Evolutionary conservation across 371 early-diverging fungal genomes (phyloP).

Genomic region (Choanephora cucurbitarum): DNA sequence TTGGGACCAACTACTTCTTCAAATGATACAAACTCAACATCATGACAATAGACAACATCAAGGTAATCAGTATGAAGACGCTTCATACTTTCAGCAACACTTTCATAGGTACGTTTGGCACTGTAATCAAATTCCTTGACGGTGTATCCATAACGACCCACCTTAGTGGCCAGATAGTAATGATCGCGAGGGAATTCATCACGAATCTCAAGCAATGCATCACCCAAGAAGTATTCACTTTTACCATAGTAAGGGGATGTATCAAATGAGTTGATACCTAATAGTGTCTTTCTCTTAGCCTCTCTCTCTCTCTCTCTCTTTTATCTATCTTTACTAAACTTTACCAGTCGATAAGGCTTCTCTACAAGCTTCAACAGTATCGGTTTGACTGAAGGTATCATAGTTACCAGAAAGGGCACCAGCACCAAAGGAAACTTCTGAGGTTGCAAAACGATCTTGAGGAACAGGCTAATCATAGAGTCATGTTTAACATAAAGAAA

Average conservation of each 20-base stretch:
- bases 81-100: conserved; percentile 66
- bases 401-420: conserved; percentile 60
- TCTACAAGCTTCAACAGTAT: conserved; percentile 55
- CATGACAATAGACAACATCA: conserved; percentile 78
- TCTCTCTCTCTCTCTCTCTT: no score
- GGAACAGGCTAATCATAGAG: conserved; percentile 28
- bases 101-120: conserved; percentile 48
- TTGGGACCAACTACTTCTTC: conserved; percentile 55
- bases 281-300: no score
- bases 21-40: conserved; percentile 79
- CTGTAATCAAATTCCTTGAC: conserved; percentile 73
- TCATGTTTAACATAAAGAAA: neutral
- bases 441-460: conserved; percentile 44
- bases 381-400: conserved; percentile 47
- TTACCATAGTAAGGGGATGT: conserved; percentile 80
- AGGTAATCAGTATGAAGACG: conserved; percentile 70
- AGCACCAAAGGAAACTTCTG: conserved; percentile 55
- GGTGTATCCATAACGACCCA: conserved; percentile 74
- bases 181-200: conserved; percentile 61
- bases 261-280: conserved; percentile 75
- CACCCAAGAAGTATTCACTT: conserved; percentile 72
- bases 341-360: conserved; percentile 51
- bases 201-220: conserved; percentile 54
- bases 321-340: no score
- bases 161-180: conserved; percentile 75